phyloP scores from a whole-genome alignment of 768 basidiomycete species.

The Suillus variegatus region DNA sequence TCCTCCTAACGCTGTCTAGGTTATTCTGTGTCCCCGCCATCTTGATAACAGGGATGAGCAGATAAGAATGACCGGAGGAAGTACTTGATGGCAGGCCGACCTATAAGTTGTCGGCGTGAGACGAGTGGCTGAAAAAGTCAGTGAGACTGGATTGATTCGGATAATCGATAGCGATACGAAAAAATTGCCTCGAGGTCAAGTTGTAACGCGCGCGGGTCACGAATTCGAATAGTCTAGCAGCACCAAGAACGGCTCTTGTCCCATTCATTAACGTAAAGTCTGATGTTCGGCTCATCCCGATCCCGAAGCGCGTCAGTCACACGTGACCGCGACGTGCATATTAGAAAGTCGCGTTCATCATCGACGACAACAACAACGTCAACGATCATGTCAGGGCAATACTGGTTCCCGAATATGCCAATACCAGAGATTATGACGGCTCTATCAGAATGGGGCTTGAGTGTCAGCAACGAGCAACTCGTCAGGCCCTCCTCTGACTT shows the following conservation, averaged over 20 bases:
- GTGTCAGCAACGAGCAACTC: slow-evolving; percentile 68
- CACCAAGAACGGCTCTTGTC: slow-evolving; percentile 1
- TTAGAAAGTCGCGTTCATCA: neutral
- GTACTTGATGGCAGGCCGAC: neutral
- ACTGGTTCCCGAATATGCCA: slow-evolving; percentile 69
- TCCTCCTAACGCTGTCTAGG: neutral
- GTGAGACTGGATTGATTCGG: slow-evolving; percentile 2
- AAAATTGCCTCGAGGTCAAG: slow-evolving; percentile 2
- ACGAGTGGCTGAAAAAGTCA: slow-evolving; percentile 5
- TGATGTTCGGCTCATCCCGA: slow-evolving; percentile 4
- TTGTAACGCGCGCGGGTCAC: slow-evolving; percentile 3
- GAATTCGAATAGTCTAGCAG: slow-evolving; percentile 1
- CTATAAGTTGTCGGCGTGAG: slow-evolving; percentile 9
- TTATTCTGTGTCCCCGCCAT: neutral
- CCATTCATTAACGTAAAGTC: slow-evolving; percentile 5
- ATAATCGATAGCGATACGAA: slow-evolving; percentile 3
- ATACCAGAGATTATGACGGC: slow-evolving; percentile 63
- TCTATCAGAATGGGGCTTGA: slow-evolving; percentile 68
- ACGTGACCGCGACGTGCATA: slow-evolving; percentile 30
- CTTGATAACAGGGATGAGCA: neutral
- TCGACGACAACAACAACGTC: neutral
- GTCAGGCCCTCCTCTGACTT: slow-evolving; percentile 68
- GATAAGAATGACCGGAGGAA: neutral
- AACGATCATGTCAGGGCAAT: slow-evolving; percentile 35
- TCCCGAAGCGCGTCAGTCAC: slow-evolving; percentile 8